Evolutionary conservation across 2,329 filamentous ascomycete species (phyloP).

Genomic region (Amauroascus verrucosus): DNA sequence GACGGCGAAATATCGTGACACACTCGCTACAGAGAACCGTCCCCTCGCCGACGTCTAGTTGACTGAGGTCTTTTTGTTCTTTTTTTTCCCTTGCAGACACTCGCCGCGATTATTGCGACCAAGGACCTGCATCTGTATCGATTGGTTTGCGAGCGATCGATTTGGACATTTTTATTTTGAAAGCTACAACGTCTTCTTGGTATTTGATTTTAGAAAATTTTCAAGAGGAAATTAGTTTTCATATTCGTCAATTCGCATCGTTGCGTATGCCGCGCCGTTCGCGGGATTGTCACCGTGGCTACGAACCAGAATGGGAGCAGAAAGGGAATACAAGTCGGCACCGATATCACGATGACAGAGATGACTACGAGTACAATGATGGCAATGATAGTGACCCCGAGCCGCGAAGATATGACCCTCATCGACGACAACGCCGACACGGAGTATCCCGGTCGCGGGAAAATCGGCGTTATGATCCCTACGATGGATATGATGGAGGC

Average conservation of each 20-base stretch:
- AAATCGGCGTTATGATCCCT: conserved; percentile 4
- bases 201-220: not conserved
- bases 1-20: not conserved
- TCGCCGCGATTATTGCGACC: not conserved
- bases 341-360: conserved; percentile 9
- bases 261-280: conserved; percentile 16
- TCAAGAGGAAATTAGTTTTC: not conserved
- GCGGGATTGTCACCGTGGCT: conserved; percentile 14
- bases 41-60: too few species aligned
- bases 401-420: not conserved
- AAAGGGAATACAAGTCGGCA: conserved; percentile 5
- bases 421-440: not conserved
- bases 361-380: not conserved
- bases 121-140: too few species aligned
- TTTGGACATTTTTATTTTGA: too few species aligned
- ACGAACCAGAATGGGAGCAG: conserved; percentile 12
- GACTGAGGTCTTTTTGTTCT: too few species aligned
- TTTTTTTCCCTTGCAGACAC: too few species aligned
- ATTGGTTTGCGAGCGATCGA: too few species aligned
- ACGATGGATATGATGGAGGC: conserved; percentile 6
- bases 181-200: too few species aligned
- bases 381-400: conserved; percentile 4
- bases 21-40: too few species aligned
- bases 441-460: conserved; percentile 1
- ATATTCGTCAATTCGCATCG: too few species aligned